Conservation (phyloP, 2,329 filamentous ascomycete genomes). For the Cryphonectria parasitica region DNA sequence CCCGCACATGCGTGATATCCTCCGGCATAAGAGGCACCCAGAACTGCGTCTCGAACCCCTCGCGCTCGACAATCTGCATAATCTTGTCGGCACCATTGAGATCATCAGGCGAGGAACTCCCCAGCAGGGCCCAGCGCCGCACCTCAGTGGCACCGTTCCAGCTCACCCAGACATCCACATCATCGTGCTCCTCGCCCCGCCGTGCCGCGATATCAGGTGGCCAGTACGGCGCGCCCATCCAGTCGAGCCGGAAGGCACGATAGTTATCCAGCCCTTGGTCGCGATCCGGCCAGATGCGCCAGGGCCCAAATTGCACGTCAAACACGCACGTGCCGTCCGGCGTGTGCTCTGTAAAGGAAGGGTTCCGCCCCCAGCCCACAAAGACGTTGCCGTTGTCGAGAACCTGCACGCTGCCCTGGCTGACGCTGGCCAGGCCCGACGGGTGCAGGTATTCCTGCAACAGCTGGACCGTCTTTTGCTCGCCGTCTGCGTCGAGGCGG, state of each 20-base stretch:
- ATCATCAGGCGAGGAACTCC: neutral
- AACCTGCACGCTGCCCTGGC: slow-evolving; percentile 47
- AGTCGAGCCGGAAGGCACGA: slow-evolving; percentile 35
- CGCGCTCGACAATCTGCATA: neutral
- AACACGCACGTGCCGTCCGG: slow-evolving; percentile 44
- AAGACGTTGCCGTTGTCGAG: slow-evolving; percentile 44
- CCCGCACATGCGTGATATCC: slow-evolving; percentile 22
- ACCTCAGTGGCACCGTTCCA: slow-evolving; percentile 41
- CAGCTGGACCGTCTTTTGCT: slow-evolving; percentile 47
- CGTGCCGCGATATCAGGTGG: slow-evolving; percentile 31
- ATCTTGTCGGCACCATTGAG: neutral
- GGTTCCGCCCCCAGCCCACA: slow-evolving; percentile 51
- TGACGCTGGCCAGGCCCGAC: slow-evolving; percentile 39
- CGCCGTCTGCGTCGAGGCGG: slow-evolving; percentile 38
- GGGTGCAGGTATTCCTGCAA: slow-evolving; percentile 44
- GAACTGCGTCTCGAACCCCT: slow-evolving; percentile 13
- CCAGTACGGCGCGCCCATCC: slow-evolving; percentile 34
- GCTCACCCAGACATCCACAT: slow-evolving; percentile 36
- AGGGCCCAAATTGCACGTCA: slow-evolving; percentile 45
- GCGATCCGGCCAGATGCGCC: slow-evolving; percentile 30
- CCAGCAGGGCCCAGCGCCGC: slow-evolving; percentile 23
- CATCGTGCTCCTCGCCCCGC: slow-evolving; percentile 29
- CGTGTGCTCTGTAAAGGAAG: slow-evolving; percentile 50
- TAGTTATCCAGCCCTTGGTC: slow-evolving; percentile 28
- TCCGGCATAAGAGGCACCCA: neutral